Evolutionary conservation across 441 rosid species (phyloP), one percentile per base, ranked within the genome.

Genomic region (Viola pubescens): DNA sequence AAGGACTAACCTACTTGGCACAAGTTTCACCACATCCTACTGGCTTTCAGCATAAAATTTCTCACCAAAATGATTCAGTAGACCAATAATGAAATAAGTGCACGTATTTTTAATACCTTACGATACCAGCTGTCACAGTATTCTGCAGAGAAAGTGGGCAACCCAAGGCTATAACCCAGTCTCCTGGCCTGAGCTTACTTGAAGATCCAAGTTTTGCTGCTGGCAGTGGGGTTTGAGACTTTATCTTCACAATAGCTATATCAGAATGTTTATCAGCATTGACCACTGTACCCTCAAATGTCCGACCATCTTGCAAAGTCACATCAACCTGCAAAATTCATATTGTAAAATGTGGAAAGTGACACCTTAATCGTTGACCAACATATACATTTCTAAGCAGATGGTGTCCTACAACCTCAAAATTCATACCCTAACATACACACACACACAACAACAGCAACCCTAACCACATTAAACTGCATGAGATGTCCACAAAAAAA

Each of bases 131-230:
- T 48, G 96, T 91, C 14, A 91, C 68, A 7, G 98, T 86, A 61
- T 88, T 91, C 69, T 91, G 94, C 67, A 91, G 88, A 68, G 89
- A 81, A 63, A 85, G 89, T 13, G 95, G 98, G 66, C 91, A 86
- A n/a, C 98, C 98, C 72, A 88, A 52, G 46, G 98, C 87, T 61
- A 88, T 52, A 40, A 88, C 96, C 96, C 96, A 91, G 64, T 91
- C 98, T 41, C 98, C 96, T 55, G 96, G 94, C 65, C 91, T 88
- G 74, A 91, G 84, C 75, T 76, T 85, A 70, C 79, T 80, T 5
- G 96, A 88, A 51, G 76, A 78, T 54, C 98, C 96, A 83, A 88
- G 85, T 52, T 82, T 83, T 54, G 96, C 96, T 6, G 78, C 75
- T 41, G 92, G 96, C 48, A 88, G 76, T 54, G 98, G 89, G 42